Base-by-base conservation (phyloP, 805 yeast species). In the Saturnispora mendoncae region DNA sequence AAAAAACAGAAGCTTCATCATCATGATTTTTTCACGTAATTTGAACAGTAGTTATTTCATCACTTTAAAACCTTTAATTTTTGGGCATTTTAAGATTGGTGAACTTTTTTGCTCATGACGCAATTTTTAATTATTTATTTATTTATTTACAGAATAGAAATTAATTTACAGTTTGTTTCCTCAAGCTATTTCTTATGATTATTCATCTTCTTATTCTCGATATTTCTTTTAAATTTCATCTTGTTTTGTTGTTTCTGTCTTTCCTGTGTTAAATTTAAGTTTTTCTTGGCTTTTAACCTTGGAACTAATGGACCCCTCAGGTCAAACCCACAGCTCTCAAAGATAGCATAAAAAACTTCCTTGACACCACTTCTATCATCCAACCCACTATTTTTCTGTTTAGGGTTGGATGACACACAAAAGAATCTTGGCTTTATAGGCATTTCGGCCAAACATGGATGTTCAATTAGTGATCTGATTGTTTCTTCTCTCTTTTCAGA, bases 271-370 rank as follows among this genome's bases (percentile, higher is more conserved):
- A 42, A 45, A 20, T 46, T 48, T 3, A 35, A 35, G 8, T 33
- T 44, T 29, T 40, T 46, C 24, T 44, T 46, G 25, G 38, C 41
- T 3, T 14, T 25, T 14, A 38, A 25, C 15, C 38, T 44, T 13
- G 56, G 54, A 20, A 24, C 45, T 34, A 51, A 34, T 13, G 23
- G 31, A 2, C 38, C 24, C 13, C 39, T 39, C 10, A 44, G 29
- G 2, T 43, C 29, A 35, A 65, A 52, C 1, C 76, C 79, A 55
- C 83, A 76, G 21, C 74, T 62, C 46, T 76, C 71, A 19, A 78
- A 53, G 1, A 80, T 69, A 2, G 72, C 62, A 19, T 55, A 53
- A 39, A 85, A 60, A 10, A 81, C 52, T 32, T 71, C 75, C 38
- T 66, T 67, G 25, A 76, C 64, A 1, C 88, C 90, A 38, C 67